phyloP scores from a whole-genome alignment of 2,329 filamentous ascomycete species.

The Apiospora malaysiana region DNA sequence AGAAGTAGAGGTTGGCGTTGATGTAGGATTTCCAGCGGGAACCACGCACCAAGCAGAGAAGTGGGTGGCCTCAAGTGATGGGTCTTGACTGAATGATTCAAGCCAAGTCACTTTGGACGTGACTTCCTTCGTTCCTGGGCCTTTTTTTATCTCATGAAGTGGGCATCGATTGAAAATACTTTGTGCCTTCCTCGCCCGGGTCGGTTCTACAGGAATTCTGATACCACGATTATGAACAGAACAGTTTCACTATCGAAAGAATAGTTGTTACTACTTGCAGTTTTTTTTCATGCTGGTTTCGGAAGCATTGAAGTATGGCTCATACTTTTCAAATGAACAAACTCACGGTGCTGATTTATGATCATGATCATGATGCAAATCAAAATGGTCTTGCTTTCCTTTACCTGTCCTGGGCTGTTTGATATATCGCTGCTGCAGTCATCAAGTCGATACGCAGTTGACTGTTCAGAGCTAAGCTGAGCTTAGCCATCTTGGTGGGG shows the following conservation, averaged over 20 bases:
- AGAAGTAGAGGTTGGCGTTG: not conserved
- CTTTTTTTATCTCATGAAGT: not conserved
- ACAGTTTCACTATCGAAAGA: not conserved
- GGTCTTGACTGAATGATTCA: too few species aligned
- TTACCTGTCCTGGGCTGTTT: not conserved
- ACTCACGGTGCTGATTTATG: not conserved
- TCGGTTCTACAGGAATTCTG: not conserved
- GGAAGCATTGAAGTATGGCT: too few species aligned
- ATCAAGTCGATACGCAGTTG: not conserved
- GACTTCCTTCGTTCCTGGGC: not conserved
- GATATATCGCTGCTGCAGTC: not conserved
- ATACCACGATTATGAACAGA: not conserved
- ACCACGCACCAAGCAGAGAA: not conserved
- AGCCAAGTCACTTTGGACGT: not conserved
- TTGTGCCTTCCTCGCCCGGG: not conserved
- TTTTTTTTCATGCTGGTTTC: not conserved
- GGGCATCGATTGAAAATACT: not conserved
- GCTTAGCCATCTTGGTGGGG: not conserved
- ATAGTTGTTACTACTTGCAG: not conserved
- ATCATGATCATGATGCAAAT: not conserved
- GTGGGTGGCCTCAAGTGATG: not conserved
- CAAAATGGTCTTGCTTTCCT: not conserved
- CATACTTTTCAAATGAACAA: not conserved
- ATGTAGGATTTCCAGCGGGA: not conserved
- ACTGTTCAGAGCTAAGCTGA: not conserved